These are phyloP conservation scores for Mycena amicta DNA, from an alignment of 768 basidiomycete genomes.

Conservation along the genomic window DNA sequence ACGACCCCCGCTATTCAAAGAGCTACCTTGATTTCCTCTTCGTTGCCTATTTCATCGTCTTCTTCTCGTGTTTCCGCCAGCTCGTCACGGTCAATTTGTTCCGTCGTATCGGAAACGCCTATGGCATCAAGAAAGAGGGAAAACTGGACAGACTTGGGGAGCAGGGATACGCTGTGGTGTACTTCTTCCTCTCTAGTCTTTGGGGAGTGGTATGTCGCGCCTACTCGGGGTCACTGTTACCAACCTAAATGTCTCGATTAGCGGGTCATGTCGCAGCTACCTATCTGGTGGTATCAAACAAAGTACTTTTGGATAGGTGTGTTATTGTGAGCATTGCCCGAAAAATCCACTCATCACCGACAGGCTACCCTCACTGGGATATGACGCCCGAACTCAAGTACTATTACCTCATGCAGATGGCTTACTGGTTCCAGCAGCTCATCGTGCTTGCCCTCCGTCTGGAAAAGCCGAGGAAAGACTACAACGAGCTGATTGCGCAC, in stretches of 20 bases:
- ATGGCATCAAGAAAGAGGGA: slow-evolving; percentile 63
- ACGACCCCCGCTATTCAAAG: slow-evolving; percentile 70
- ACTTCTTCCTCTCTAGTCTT: slow-evolving; percentile 69
- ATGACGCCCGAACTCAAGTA: slow-evolving; percentile 84
- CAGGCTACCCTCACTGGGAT: slow-evolving; percentile 88
- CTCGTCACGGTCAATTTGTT: slow-evolving; percentile 64
- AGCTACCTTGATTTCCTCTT: slow-evolving; percentile 77
- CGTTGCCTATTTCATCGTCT: slow-evolving; percentile 78
- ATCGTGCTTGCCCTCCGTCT: slow-evolving; percentile 80
- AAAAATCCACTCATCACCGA: not conserved
- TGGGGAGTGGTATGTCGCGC: slow-evolving; percentile 84
- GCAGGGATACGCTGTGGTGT: slow-evolving; percentile 85
- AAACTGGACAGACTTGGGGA: slow-evolving; percentile 90
- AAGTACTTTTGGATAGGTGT: slow-evolving; percentile 83
- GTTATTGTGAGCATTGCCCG: slow-evolving; percentile 14
- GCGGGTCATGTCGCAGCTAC: slow-evolving; percentile 81
- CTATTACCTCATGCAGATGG: slow-evolving; percentile 91
- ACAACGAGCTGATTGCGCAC: slow-evolving; percentile 81
- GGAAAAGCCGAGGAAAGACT: slow-evolving; percentile 96
- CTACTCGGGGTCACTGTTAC: not conserved
- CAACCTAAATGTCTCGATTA: slow-evolving; percentile 30
- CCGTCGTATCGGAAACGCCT: slow-evolving; percentile 65
- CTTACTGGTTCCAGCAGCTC: slow-evolving; percentile 96
- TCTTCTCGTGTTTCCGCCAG: slow-evolving; percentile 90
- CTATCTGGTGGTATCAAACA: slow-evolving; percentile 86